phyloP scores from a whole-genome alignment of 371 early-diverging fungal species.

The Sporodiniella umbellata region DNA sequence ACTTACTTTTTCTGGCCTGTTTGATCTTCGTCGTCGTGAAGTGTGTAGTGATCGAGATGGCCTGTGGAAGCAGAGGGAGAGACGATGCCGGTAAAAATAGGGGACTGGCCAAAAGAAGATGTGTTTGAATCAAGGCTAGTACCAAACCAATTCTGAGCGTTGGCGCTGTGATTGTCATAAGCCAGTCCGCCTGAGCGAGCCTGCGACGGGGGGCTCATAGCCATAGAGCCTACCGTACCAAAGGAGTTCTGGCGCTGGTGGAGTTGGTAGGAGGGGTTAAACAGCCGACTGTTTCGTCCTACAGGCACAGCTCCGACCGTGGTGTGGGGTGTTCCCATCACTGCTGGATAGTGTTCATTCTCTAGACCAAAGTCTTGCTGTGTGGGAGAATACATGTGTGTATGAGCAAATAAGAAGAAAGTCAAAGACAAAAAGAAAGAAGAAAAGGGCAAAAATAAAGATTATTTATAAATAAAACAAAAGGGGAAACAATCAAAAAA shows the following conservation, averaged over 20 bases:
- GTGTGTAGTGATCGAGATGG: constrained; percentile 14
- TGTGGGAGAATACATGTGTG: constrained; percentile 32
- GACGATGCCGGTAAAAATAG: constrained; percentile 26
- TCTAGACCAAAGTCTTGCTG: constrained; percentile 32
- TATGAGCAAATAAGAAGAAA: neutral
- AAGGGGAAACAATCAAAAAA: no score
- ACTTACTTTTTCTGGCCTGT: constrained; percentile 39
- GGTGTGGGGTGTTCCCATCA: constrained; percentile 28
- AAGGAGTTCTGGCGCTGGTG: constrained; percentile 36
- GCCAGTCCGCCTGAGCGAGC: constrained; percentile 2
- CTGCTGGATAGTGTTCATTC: constrained; percentile 17
- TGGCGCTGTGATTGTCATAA: constrained; percentile 8
- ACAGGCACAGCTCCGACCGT: constrained; percentile 39
- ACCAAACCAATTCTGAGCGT: constrained; percentile 32
- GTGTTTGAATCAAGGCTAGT: constrained; percentile 32
- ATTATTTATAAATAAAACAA: no score
- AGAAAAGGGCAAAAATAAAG: no score
- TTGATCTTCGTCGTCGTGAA: constrained; percentile 23
- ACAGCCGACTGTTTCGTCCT: constrained; percentile 22
- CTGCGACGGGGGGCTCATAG: constrained; percentile 45
- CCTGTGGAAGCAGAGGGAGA: constrained; percentile 31
- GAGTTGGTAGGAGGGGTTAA: constrained; percentile 20
- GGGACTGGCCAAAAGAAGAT: constrained; percentile 32
- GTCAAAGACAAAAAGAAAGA: no score
- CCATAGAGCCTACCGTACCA: constrained; percentile 27